These are phyloP conservation scores for Neurospora sp. DNA, from an alignment of 2,329 filamentous ascomycete genomes.

Conservation along the genomic window DNA sequence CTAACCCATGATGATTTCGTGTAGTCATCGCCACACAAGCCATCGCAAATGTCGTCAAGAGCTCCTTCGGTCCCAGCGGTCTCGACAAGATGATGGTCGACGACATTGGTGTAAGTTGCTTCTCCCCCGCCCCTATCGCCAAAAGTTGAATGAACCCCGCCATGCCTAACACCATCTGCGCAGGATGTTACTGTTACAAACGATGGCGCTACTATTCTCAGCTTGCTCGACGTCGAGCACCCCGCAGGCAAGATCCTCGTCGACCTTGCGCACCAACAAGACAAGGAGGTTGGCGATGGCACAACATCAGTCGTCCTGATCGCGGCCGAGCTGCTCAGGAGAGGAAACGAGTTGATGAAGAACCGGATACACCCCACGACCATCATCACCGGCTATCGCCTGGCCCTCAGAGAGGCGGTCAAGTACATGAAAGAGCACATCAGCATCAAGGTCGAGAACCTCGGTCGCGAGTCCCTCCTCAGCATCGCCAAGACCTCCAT, in stretches of 20 bases:
- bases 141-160: neutral
- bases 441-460: conserved; percentile 85
- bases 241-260: conserved; percentile 97
- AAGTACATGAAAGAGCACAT: conserved; percentile 99
- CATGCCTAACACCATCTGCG: conserved; percentile 15
- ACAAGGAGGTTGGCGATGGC: conserved; percentile 97
- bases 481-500: conserved; percentile 98
- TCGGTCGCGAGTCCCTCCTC: conserved; percentile 82
- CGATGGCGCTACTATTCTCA: conserved; percentile 94
- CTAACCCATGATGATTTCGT: conserved; percentile 14
- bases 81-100: conserved; percentile 99
- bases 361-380: conserved; percentile 99
- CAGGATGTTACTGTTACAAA: conserved; percentile 98
- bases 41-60: conserved; percentile 98
- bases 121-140: conserved; percentile 6
- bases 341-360: conserved; percentile 97
- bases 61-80: conserved; percentile 92
- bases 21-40: conserved; percentile 88
- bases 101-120: conserved; percentile 73
- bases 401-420: conserved; percentile 90
- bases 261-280: conserved; percentile 94
- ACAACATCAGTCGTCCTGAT: conserved; percentile 97
- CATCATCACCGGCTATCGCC: conserved; percentile 95
- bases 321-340: conserved; percentile 83
- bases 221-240: conserved; percentile 91